These are phyloP conservation scores for Gigaspora rosea DNA, from an alignment of 192 early-diverging fungal species.

Conservation along the genomic window DNA sequence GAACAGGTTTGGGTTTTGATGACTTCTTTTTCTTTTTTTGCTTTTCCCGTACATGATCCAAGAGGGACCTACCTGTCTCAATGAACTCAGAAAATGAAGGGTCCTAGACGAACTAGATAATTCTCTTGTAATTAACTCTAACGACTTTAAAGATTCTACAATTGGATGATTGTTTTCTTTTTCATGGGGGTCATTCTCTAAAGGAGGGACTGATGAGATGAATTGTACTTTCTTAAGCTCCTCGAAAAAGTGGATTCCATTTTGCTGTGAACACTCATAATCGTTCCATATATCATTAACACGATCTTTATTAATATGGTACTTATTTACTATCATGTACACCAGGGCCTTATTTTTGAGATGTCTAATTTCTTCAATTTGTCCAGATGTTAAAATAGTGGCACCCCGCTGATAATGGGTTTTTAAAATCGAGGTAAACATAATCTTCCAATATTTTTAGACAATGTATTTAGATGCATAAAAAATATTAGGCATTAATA, in stretches of 20 bases:
- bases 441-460: slow-evolving; percentile 1
- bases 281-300: slow-evolving; percentile 23
- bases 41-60: neutral
- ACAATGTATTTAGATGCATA: slow-evolving; percentile 7
- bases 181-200: neutral
- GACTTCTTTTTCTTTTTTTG: neutral
- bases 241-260: neutral
- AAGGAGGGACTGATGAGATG: neutral
- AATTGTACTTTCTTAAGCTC: slow-evolving; percentile 4
- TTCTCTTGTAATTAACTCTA: neutral
- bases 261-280: neutral
- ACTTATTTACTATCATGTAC: slow-evolving; percentile 5
- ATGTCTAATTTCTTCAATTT: slow-evolving; percentile 28
- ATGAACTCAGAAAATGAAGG: slow-evolving; percentile 3
- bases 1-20: neutral
- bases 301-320: slow-evolving; percentile 13
- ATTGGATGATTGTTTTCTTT: slow-evolving; percentile 1
- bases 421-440: slow-evolving; percentile 11
- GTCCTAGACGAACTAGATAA: neutral
- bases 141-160: neutral
- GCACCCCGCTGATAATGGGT: slow-evolving; percentile 18
- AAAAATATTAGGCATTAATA: neutral
- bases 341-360: slow-evolving; percentile 8
- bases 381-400: slow-evolving; percentile 2
- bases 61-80: neutral